phyloP scores from a whole-genome alignment of 2,329 filamentous ascomycete genomes.

The Coniochaeta sp. region DNA sequence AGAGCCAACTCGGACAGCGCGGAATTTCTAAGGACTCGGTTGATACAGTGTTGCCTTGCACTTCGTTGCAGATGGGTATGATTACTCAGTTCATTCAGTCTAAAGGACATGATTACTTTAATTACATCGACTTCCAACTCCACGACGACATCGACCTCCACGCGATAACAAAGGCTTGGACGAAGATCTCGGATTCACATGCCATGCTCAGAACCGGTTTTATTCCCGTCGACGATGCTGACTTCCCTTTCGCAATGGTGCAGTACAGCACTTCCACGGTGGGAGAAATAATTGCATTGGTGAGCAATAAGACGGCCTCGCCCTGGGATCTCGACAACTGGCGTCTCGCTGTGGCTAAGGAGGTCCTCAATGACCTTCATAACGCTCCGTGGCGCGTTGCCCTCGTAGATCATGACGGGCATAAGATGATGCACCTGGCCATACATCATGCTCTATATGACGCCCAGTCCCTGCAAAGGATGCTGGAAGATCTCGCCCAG shows the following conservation, averaged over 20 bases:
- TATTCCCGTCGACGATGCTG: slow-evolving; percentile 47
- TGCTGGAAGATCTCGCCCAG: slow-evolving; percentile 53
- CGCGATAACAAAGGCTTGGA: slow-evolving; percentile 52
- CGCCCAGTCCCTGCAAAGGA: slow-evolving; percentile 60
- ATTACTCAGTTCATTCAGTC: slow-evolving; percentile 65
- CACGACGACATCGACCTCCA: slow-evolving; percentile 26
- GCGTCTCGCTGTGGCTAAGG: slow-evolving; percentile 21
- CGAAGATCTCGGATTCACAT: slow-evolving; percentile 41
- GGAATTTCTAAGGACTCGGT: slow-evolving; percentile 22
- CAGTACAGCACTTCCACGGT: slow-evolving; percentile 33
- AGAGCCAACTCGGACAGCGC: slow-evolving; percentile 15
- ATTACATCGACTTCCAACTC: slow-evolving; percentile 54
- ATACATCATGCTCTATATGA: slow-evolving; percentile 84
- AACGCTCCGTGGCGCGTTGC: slow-evolving; percentile 56
- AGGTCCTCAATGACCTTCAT: slow-evolving; percentile 36
- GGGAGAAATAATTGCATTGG: slow-evolving; percentile 9
- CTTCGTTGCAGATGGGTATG: slow-evolving; percentile 72
- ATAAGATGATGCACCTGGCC: slow-evolving; percentile 32
- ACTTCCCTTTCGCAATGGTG: slow-evolving; percentile 67
- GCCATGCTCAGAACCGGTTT: slow-evolving; percentile 76
- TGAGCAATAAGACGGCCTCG: slow-evolving; percentile 5
- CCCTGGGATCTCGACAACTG: slow-evolving; percentile 26
- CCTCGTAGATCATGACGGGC: slow-evolving; percentile 26
- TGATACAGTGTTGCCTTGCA: slow-evolving; percentile 66
- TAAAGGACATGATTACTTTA: slow-evolving; percentile 64